These are phyloP conservation scores for Apocynum venetum DNA, from an alignment of 257 asterid genomes.

Conservation along the genomic window DNA sequence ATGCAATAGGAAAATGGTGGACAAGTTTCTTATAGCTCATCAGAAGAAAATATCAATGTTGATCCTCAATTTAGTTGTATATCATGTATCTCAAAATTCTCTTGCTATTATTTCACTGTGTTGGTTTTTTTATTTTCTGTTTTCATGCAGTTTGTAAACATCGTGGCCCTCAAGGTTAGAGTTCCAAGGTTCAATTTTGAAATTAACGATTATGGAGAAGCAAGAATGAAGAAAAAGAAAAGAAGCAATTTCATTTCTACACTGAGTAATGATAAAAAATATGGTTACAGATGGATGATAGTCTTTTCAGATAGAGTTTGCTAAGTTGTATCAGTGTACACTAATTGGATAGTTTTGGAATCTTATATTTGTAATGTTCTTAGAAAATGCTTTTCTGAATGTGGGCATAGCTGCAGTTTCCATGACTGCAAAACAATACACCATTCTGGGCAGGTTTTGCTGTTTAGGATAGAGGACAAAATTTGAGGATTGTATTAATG, in stretches of 20 bases:
- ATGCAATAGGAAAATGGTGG: neutral
- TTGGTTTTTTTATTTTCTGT: neutral
- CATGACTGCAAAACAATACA: neutral
- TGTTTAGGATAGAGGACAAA: neutral
- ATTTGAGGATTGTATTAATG: neutral
- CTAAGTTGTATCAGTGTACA: neutral
- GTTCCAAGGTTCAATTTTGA: slow-evolving; percentile 2
- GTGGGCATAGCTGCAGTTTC: neutral
- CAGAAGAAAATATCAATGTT: neutral
- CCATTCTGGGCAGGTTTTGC: neutral
- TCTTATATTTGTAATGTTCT: neutral
- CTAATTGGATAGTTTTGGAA: neutral
- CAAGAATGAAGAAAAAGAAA: neutral
- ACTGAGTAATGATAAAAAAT: neutral
- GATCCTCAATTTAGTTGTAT: neutral
- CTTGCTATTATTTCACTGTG: neutral
- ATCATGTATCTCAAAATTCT: neutral
- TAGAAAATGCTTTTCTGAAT: neutral
- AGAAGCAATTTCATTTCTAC: no score
- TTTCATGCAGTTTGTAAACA: neutral
- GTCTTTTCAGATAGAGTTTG: slow-evolving; percentile 5
- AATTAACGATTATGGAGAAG: slow-evolving; percentile 3
- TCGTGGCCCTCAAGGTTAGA: neutral
- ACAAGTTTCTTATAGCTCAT: neutral
- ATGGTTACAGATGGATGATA: neutral